Evolutionary conservation across 441 rosid genomes (phyloP), one percentile per base, ranked within the genome.

Genomic region (Hypseocharis bilobata): DNA sequence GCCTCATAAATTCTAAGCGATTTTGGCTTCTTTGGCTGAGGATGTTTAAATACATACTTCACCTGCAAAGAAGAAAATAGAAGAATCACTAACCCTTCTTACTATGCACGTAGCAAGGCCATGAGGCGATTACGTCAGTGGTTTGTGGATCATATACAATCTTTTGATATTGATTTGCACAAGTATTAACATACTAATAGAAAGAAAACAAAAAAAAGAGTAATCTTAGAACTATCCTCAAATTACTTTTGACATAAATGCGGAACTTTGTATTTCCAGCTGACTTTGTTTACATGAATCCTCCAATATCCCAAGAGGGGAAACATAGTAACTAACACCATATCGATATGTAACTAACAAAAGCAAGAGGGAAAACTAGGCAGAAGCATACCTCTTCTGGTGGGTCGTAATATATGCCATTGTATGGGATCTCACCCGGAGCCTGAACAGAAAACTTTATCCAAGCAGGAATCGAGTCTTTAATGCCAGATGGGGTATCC

Each of bases 381-480:
- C 11, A 75, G 36, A 64, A 51, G 17, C 51, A 29, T 80, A 91
- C 99, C 96, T 91, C 93, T 74, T 82, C 84, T 20, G 91, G 89
- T 45, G 97, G 97, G 77, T 93, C 99, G 68, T 93, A 93, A 84
- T 90, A 93, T 69, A 93, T 83, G 64, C 99, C 99, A 76, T 81
- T 80, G 78, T 85, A 93, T 49, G 99, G 95, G 68, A 93, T 88
- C 81, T 88, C 99, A 66, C 95, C 95, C 0, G 93, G 95, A 66
- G 89, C 78, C 75, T 93, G 99, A 59, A 93, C 95, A 74, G 96
- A 84, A 77, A 84, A 93, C 79, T 87, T 91, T 67, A 93, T 90
- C 99, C 99, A 93, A 73, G 99, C 99, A 70, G 99, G 99, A 82
- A 93, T 88, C 47, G 99, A 91, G 72, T 91, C 97, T 78, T 93